Evolutionary conservation across 2,329 filamentous ascomycete genomes (phyloP).

Genomic region (Fusarium subtropicale): DNA sequence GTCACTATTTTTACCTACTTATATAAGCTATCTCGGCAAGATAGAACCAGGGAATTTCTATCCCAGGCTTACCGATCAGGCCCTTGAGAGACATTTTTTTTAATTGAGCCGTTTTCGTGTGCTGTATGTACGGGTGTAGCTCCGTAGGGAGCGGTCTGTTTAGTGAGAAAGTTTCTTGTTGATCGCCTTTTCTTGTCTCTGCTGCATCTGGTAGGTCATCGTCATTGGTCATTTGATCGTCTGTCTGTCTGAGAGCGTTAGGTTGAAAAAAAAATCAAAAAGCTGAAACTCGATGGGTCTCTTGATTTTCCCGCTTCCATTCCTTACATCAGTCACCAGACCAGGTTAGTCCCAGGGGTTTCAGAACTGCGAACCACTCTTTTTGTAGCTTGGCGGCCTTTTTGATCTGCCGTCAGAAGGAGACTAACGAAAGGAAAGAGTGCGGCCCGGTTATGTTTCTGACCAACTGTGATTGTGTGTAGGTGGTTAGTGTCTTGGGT

Average conservation of each 20-base stretch:
- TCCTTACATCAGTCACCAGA: slow-evolving; percentile 2
- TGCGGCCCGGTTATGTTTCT: slow-evolving; percentile 25
- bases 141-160: background rate
- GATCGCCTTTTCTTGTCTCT: background rate
- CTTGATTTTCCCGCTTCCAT: slow-evolving; percentile 13
- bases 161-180: background rate
- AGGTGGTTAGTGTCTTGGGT: background rate
- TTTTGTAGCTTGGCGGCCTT: slow-evolving; percentile 31
- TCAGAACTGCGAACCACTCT: slow-evolving; percentile 27
- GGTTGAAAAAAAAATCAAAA: background rate
- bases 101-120: background rate
- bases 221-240: background rate
- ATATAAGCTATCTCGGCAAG: too few species aligned
- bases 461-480: background rate
- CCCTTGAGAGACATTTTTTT: slow-evolving; percentile 15
- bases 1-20: too few species aligned
- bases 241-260: slow-evolving; percentile 12
- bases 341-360: slow-evolving; percentile 21
- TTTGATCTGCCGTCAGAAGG: slow-evolving; percentile 29
- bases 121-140: background rate
- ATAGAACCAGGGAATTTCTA: too few species aligned
- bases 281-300: slow-evolving; percentile 38
- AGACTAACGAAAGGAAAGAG: slow-evolving; percentile 27
- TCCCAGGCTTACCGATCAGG: too few species aligned
- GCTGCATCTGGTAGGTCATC: slow-evolving; percentile 18